Evolutionary conservation across 2,329 filamentous ascomycete genomes (phyloP), one percentile per base, ranked within the genome.

Genomic region (Xylariaceae sp.): DNA sequence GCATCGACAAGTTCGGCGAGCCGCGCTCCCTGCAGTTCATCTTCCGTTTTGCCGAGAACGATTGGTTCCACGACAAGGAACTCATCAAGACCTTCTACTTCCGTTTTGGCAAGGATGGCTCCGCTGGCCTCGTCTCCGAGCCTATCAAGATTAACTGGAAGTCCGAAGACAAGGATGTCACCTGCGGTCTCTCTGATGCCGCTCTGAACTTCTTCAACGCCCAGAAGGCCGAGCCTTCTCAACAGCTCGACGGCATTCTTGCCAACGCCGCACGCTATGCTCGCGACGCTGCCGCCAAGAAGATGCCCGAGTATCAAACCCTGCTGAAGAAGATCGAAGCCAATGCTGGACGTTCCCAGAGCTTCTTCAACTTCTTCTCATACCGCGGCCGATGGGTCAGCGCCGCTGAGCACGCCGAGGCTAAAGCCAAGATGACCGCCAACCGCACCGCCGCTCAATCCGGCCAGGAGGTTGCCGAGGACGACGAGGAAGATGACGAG

Each of bases 321-420:
- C 63, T 70, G 2, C 65, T 60, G 57, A 59, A 66, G 56, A 60
- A 64, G 59, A 61, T 70, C 30, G 60, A 66, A 50, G 60, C 60
- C 57, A 67, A 67, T 56, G 61, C 60, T 53, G 58, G 60, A 39
- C 67, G 68, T 64, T 78, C 79, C 8, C 68, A 80, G 44, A 85
- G 82, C 73, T 89, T 90, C 77, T 90, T 90, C 72, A 82, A 83
- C 54, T 88, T 86, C 79, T 90, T 90, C 71, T 85, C 81, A 10
- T 90, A 84, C 73, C 81, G 75, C 66, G 85, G 78, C 65, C 74
- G 80, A 56, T 83, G 81, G 68, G 77, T 88, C 62, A 81, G 78
- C 51, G 83, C 82, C 1, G 83, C 86, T 68, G 83, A 88, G 75
- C 83, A 80, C 48, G 77, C 75, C 65, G 75, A 78, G 62, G 84